A percentile compares a stretch with the other conserved stretches of the same genome.
Evolutionary conservation across 2,329 filamentous ascomycete species (phyloP).

Genomic region (Chrysoporthe austroafricana): DNA sequence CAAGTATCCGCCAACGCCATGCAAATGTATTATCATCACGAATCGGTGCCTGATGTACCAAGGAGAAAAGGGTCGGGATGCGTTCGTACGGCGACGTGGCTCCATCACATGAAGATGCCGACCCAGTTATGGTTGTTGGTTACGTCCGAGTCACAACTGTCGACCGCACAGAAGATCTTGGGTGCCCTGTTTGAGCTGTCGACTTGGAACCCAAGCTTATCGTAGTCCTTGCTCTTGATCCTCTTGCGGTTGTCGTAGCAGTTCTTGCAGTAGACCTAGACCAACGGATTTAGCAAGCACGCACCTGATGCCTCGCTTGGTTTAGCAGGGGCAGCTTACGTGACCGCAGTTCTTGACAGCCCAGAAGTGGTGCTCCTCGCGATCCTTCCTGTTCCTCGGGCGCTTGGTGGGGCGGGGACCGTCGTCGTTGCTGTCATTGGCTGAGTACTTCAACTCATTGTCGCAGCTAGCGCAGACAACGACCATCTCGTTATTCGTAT

Average conservation of each 20-base stretch:
- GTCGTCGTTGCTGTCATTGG: constrained; percentile 44
- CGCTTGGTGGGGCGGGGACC: constrained; percentile 41
- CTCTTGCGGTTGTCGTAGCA: constrained; percentile 62
- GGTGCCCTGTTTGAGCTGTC: constrained; percentile 36
- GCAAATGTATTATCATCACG: constrained; percentile 45
- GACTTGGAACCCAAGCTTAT: constrained; percentile 43
- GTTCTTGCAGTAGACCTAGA: constrained; percentile 64
- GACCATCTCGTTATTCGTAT: constrained; percentile 71
- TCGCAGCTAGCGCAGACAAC: constrained; percentile 87
- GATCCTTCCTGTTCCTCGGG: constrained; percentile 52
- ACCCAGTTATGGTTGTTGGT: constrained; percentile 61
- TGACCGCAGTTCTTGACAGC: constrained; percentile 89
- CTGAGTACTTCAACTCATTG: constrained; percentile 78
- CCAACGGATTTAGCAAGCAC: constrained; percentile 17
- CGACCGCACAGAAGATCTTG: constrained; percentile 58
- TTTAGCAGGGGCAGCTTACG: constrained; percentile 54
- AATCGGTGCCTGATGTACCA: not conserved
- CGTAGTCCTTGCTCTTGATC: constrained; percentile 37
- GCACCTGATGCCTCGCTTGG: not conserved
- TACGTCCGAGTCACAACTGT: constrained; percentile 59
- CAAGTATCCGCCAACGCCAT: constrained; percentile 27
- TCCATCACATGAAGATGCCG: constrained; percentile 57
- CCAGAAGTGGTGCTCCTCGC: constrained; percentile 85
- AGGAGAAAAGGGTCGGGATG: not conserved
- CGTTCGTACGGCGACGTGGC: not conserved